Evolutionary conservation across 495 filamentous ascomycete species (phyloP).

Genomic region (Amorphotheca resinae): DNA sequence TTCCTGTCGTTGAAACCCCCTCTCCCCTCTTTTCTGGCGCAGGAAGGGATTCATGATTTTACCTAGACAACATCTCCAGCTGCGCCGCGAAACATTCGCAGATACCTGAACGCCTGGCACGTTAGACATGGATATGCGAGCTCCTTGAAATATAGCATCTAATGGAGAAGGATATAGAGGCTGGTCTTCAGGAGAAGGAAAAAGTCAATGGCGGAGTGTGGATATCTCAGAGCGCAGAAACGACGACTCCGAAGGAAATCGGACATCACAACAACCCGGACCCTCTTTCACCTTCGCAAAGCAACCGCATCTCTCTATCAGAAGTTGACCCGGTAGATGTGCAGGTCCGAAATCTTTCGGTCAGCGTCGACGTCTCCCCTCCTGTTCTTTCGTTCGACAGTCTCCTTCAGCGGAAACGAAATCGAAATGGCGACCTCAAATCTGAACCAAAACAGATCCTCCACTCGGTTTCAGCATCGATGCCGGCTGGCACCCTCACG

Average conservation of each 20-base stretch:
- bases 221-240: too few species aligned
- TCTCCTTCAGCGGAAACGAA: slow-evolving; percentile 7
- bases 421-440: slow-evolving; percentile 4
- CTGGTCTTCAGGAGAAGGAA: not conserved
- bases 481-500: slow-evolving; percentile 50
- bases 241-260: too few species aligned
- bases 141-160: too few species aligned
- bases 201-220: not conserved
- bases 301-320: slow-evolving; percentile 41
- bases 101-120: too few species aligned
- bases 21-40: not conserved
- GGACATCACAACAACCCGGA: too few species aligned
- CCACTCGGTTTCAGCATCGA: slow-evolving; percentile 38
- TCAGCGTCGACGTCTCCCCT: slow-evolving; percentile 41
- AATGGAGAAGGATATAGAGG: not conserved
- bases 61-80: too few species aligned
- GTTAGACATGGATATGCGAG: too few species aligned
- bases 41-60: not conserved
- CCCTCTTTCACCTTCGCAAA: too few species aligned
- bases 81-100: too few species aligned
- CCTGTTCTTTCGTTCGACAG: slow-evolving; percentile 16
- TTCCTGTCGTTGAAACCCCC: too few species aligned
- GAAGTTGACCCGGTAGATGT: slow-evolving; percentile 49
- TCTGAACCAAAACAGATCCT: slow-evolving; percentile 32
- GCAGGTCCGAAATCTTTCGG: slow-evolving; percentile 38